Evolutionary conservation across 495 filamentous ascomycete genomes (phyloP), one percentile per base, ranked within the genome.

Genomic region (Platismatia glauca): DNA sequence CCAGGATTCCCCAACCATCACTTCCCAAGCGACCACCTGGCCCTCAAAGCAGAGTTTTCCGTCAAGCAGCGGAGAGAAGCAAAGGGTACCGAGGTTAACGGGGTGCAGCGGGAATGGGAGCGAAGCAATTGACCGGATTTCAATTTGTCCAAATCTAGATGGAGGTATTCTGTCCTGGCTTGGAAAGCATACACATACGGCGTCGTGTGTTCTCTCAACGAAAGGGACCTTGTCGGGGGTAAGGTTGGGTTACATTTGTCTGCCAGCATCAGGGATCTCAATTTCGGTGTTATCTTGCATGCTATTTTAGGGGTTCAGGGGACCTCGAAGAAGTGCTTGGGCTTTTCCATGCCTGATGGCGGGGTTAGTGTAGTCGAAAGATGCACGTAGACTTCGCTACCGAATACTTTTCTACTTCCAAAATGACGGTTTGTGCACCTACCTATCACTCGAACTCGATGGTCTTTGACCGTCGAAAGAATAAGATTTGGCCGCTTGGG

Each of bases 1-100:
- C 94, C 94, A 5, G 94, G 94, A 0, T 98, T 97, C 75, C 94
- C 94, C 15, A 95, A 97, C 69, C 92, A 88, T 71, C 94, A 97
- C 76, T 97, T 96, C 77, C 95, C 95, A 1, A 94, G 90, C 73
- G 94, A 98, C 74, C 94, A 98, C 75, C 83, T 98, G 68, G 89
- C 91, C 74, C 83, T 98, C 68, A 84, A 91, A 76, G 88, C 89
- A 61, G 90, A 97, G 76, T 96, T 97, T 75, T 81, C 86, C 61
- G 86, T 97, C 75, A 97, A 96, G 76, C 81, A 82, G 31, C 76
- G 83, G 58, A 97, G 95, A 78, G 89, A 94, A 71, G 88, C 85
- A 72, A 91, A 92, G 77, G 77, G 79, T 68, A 77, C 83, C 66
- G 86, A 86, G 62, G 78, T 81, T 61, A 85, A 85, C 75, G 82